These are phyloP conservation scores for Phytophthora idaei DNA, from an alignment of 352 stramenopile genomes.

Conservation along the genomic window DNA sequence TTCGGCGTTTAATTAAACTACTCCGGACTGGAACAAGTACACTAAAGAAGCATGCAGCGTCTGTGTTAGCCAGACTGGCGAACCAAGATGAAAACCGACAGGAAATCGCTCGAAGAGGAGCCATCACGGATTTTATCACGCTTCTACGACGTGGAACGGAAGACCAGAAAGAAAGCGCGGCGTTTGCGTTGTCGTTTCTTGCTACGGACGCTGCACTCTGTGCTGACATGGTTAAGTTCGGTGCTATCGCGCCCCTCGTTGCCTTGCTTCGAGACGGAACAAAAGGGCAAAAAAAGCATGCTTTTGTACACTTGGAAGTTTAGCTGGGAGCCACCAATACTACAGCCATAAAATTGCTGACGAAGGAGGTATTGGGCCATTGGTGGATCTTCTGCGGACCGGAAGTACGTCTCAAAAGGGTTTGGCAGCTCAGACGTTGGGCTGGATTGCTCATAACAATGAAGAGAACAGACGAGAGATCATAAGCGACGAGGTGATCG, in stretches of 20 bases:
- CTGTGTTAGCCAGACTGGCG: background rate
- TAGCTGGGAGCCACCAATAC: conserved; percentile 3
- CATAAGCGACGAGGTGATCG: conserved; percentile 2
- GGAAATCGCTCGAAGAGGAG: background rate
- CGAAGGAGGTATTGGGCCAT: conserved; percentile 12
- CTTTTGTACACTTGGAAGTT: conserved; percentile 15
- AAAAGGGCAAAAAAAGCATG: background rate
- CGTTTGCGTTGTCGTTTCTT: conserved; percentile 1
- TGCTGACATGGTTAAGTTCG: background rate
- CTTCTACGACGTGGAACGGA: conserved; percentile 3
- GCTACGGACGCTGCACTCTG: background rate
- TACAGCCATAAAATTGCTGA: conserved; percentile 16
- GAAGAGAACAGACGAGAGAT: conserved; percentile 4
- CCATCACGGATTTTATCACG: background rate
- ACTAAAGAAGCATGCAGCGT: background rate
- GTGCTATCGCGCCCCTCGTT: conserved; percentile 2
- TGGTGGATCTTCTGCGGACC: conserved; percentile 13
- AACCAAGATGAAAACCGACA: background rate
- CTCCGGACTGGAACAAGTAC: background rate
- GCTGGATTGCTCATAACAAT: conserved; percentile 14
- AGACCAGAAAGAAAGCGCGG: conserved; percentile 4
- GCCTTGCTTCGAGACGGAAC: conserved; percentile 7
- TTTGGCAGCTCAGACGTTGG: conserved; percentile 14
- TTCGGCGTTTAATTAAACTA: background rate
- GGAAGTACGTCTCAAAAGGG: conserved; percentile 11